Evolutionary conservation across 2,329 filamentous ascomycete genomes (phyloP).

Genomic region (Ophiostoma tasmaniense): DNA sequence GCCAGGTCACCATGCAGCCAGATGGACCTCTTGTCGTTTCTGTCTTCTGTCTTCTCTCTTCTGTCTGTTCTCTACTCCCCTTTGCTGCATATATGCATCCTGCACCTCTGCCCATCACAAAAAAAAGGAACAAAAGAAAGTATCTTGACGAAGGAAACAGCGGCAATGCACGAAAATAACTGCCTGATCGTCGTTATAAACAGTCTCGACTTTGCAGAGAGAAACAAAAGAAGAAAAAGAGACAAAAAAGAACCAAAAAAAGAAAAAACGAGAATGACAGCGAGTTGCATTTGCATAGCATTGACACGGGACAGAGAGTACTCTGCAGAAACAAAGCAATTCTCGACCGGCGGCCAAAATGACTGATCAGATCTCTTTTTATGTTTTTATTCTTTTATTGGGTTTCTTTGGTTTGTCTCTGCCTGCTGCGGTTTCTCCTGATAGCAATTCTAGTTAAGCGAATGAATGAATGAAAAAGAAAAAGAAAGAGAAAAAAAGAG

Average conservation of each 20-base stretch:
- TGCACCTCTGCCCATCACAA: background rate
- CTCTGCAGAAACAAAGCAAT: background rate
- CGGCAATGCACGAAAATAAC: background rate
- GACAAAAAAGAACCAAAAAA: background rate
- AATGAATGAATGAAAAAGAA: too few species aligned
- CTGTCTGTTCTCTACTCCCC: background rate
- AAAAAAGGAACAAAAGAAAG: background rate
- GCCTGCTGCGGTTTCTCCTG: background rate
- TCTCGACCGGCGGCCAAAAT: background rate
- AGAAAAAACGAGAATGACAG: background rate
- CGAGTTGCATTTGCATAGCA: too few species aligned
- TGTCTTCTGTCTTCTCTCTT: background rate
- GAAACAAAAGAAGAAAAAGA: too few species aligned
- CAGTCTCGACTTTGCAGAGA: too few species aligned
- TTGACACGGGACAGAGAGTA: background rate
- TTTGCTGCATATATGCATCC: background rate
- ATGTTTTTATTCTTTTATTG: background rate
- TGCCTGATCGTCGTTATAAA: background rate
- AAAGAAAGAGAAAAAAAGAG: too few species aligned
- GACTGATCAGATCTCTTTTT: background rate
- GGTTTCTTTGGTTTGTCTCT: background rate
- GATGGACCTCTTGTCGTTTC: background rate
- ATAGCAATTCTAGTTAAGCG: too few species aligned
- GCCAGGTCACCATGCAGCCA: background rate
- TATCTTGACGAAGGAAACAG: background rate